Evolutionary conservation across 768 basidiomycete genomes (phyloP).

Genomic region (Termitomyces sp.): DNA sequence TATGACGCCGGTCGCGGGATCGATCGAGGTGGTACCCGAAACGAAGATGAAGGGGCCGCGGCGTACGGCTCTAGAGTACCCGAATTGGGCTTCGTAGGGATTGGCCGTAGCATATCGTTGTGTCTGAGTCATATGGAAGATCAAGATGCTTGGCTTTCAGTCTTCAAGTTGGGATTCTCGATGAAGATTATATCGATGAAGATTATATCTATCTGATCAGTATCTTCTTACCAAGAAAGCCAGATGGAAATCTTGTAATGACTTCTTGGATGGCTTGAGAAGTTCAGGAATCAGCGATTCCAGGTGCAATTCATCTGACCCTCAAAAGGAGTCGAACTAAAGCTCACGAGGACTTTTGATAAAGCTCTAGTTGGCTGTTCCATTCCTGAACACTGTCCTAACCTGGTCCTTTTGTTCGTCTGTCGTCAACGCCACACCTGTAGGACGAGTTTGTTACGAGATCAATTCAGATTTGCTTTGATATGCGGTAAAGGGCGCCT

Average conservation of each 20-base stretch:
- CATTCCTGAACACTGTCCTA: not conserved
- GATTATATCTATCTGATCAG: not conserved
- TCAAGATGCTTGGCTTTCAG: no score
- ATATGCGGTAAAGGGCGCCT: not conserved
- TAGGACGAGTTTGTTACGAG: not conserved
- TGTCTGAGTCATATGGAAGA: constrained; percentile 4
- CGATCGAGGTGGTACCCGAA: constrained; percentile 47
- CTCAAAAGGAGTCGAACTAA: not conserved
- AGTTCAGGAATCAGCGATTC: no score
- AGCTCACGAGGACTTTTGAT: not conserved
- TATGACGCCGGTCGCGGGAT: constrained; percentile 30
- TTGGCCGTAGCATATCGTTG: constrained; percentile 30
- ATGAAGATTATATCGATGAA: no score
- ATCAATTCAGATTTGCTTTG: not conserved
- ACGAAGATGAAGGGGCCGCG: constrained; percentile 48
- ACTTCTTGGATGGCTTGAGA: no score
- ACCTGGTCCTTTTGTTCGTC: no score
- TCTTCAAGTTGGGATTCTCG: no score
- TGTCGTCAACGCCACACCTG: not conserved
- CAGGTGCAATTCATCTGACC: not conserved
- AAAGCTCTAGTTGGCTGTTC: no score
- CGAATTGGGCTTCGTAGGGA: constrained; percentile 45
- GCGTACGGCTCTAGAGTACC: constrained; percentile 47
- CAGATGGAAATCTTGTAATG: not conserved
- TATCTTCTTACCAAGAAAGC: not conserved